Conservation (phyloP, 371 early-diverging fungal genomes). For the Apophysomyces sp. region DNA sequence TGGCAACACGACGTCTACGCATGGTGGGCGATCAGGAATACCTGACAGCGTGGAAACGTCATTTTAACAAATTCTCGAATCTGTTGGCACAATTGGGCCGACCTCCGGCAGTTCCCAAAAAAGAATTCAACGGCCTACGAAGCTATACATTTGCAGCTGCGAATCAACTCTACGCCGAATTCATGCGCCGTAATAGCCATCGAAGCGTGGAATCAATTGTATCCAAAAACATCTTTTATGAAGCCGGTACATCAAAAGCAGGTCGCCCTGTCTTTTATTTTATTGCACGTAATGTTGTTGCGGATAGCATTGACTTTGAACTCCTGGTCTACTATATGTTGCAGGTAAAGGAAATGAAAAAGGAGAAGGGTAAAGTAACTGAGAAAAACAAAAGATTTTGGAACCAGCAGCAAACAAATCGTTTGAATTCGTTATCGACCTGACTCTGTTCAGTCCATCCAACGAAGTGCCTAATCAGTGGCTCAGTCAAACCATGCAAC, state of each 20-base stretch:
- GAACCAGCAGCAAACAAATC: constrained; percentile 51
- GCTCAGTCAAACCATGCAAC: constrained; percentile 65
- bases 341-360: constrained; percentile 35
- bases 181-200: constrained; percentile 70
- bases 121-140: constrained; percentile 10
- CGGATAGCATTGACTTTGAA: constrained; percentile 79
- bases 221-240: constrained; percentile 70
- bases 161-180: constrained; percentile 66
- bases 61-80: constrained; percentile 73
- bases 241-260: constrained; percentile 75
- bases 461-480: constrained; percentile 78
- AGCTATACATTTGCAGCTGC: constrained; percentile 37
- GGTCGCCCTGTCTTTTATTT: constrained; percentile 80
- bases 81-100: constrained; percentile 83
- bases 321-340: constrained; percentile 70
- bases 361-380: not conserved
- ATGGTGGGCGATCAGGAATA: constrained; percentile 14
- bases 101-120: constrained; percentile 46
- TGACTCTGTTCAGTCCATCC: constrained; percentile 67
- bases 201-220: constrained; percentile 59
- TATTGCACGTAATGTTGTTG: constrained; percentile 69
- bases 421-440: constrained; percentile 78
- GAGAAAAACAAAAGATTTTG: constrained; percentile 28
- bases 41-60: constrained; percentile 33
- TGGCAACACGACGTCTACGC: constrained; percentile 29